Conservation (phyloP, 140 eudicot genomes). For the Bidens hawaiensis region DNA sequence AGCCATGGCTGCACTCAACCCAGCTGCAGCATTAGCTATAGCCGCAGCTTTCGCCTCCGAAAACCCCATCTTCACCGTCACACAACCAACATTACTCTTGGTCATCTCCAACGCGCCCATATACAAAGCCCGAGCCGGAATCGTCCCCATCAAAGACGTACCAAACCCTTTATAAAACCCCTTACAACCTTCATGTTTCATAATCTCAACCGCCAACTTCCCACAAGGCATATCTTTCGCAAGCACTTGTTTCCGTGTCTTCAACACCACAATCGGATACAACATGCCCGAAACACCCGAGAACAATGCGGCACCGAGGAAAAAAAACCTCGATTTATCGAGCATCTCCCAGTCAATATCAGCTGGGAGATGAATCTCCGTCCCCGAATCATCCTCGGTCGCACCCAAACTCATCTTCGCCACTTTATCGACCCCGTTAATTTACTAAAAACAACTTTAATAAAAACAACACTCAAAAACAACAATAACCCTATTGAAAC, state of each 20-base stretch:
- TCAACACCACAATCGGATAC: slow-evolving; percentile 76
- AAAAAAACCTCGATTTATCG: slow-evolving; percentile 71
- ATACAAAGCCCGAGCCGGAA: slow-evolving; percentile 80
- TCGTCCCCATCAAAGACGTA: slow-evolving; percentile 74
- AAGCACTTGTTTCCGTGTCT: slow-evolving; percentile 73
- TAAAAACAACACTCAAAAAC: neutral
- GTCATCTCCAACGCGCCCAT: slow-evolving; percentile 89
- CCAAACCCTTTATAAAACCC: slow-evolving; percentile 79
- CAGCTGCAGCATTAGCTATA: slow-evolving; percentile 74
- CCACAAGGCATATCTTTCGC: slow-evolving; percentile 35
- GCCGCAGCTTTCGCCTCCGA: slow-evolving; percentile 61
- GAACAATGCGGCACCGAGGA: slow-evolving; percentile 73
- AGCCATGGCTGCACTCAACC: slow-evolving; percentile 82
- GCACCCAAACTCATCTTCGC: slow-evolving; percentile 76
- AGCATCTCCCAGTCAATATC: slow-evolving; percentile 90
- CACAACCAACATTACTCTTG: slow-evolving; percentile 70
- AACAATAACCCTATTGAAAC: slow-evolving; percentile 1
- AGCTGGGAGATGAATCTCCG: slow-evolving; percentile 77
- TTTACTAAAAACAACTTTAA: neutral
- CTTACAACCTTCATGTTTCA: slow-evolving; percentile 48
- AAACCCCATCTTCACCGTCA: slow-evolving; percentile 53
- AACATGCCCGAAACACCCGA: slow-evolving; percentile 70
- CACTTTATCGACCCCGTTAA: slow-evolving; percentile 32
- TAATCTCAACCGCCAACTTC: slow-evolving; percentile 36
- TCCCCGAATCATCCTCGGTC: slow-evolving; percentile 63